Conservation (phyloP, 192 early-diverging fungal species). For the Gaertneriomyces semiglobifer region DNA sequence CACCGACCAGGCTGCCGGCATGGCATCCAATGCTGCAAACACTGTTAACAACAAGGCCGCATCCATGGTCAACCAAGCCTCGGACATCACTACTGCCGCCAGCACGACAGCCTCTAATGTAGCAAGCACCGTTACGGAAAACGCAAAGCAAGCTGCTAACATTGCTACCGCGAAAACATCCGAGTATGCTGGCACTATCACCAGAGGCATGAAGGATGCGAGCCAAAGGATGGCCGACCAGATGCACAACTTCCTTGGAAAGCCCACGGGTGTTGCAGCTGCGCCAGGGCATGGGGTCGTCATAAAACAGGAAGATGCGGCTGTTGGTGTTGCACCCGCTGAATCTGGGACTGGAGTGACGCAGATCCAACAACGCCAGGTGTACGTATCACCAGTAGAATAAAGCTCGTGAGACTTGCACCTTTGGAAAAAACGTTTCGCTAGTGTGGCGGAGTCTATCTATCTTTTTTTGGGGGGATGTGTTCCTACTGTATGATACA, state of each 20-base stretch:
- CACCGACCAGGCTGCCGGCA: neutral
- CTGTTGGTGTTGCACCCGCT: slow-evolving; percentile 1
- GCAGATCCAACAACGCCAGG: neutral
- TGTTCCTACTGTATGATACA: too few species aligned
- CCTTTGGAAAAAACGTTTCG: too few species aligned
- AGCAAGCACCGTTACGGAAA: neutral
- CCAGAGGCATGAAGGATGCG: slow-evolving; percentile 5
- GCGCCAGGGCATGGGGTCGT: neutral
- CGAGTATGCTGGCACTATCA: neutral
- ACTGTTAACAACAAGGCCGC: neutral
- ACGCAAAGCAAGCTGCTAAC: neutral
- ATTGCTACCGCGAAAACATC: neutral
- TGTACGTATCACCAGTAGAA: too few species aligned
- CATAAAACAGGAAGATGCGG: neutral
- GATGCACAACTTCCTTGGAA: slow-evolving; percentile 11
- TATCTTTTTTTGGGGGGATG: too few species aligned
- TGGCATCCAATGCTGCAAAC: slow-evolving; percentile 2
- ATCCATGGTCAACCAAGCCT: neutral
- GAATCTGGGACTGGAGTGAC: neutral
- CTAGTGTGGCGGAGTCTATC: too few species aligned
- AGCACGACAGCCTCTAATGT: neutral
- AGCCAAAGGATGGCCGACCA: slow-evolving; percentile 3
- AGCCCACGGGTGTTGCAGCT: neutral
- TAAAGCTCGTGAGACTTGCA: too few species aligned
- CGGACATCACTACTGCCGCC: neutral